A percentile compares a stretch with the other conserved stretches of the same genome.
Evolutionary conservation across 2,329 filamentous ascomycete genomes (phyloP).

Genomic region (Botrytis tulipae): DNA sequence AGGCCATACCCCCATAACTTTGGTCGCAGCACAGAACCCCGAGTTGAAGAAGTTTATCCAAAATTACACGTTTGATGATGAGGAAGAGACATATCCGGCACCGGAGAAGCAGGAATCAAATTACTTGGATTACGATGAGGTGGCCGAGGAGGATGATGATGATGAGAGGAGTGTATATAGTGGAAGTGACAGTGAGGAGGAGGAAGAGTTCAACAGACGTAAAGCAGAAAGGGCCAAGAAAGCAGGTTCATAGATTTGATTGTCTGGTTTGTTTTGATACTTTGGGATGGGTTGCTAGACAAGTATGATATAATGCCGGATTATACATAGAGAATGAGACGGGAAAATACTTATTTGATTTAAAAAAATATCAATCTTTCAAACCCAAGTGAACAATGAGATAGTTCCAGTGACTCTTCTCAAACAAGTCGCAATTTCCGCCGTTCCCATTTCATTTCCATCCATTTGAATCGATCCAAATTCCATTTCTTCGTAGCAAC

Average conservation of each 20-base stretch:
- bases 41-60: constrained; percentile 62
- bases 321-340: no score
- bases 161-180: constrained; percentile 56
- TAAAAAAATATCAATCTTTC: no score
- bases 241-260: neutral
- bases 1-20: constrained; percentile 67
- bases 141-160: constrained; percentile 35
- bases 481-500: no score
- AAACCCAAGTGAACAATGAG: no score
- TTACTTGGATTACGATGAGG: constrained; percentile 23
- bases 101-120: neutral
- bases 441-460: no score
- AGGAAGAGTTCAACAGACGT: constrained; percentile 60
- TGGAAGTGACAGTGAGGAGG: constrained; percentile 58
- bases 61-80: constrained; percentile 23
- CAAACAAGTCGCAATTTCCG: no score
- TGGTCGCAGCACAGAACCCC: constrained; percentile 62
- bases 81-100: neutral
- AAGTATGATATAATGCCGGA: no score
- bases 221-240: constrained; percentile 43
- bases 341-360: no score
- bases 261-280: neutral
- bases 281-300: neutral
- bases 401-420: no score
- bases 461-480: no score